phyloP scores from a whole-genome alignment of 371 early-diverging fungal genomes.

The Actinomortierella wolfii region DNA sequence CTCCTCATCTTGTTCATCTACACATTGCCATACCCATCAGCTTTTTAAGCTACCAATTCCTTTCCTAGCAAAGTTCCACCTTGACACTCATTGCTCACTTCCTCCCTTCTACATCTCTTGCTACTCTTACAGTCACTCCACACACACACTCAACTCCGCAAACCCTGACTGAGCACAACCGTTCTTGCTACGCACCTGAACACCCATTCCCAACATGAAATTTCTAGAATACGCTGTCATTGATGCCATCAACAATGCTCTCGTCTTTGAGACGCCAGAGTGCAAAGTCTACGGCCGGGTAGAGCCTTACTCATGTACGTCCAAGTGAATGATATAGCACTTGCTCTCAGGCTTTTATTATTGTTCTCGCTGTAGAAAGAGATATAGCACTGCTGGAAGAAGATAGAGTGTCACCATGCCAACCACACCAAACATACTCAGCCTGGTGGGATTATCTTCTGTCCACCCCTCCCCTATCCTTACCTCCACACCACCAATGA shows the following conservation, averaged over 20 bases:
- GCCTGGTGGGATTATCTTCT: background rate
- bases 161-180: no score
- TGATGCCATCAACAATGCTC: constrained; percentile 59
- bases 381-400: background rate
- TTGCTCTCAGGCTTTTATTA: background rate
- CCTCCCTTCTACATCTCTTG: background rate
- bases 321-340: background rate
- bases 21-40: no score
- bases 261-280: constrained; percentile 67
- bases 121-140: background rate
- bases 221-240: constrained; percentile 50
- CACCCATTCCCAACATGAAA: constrained; percentile 30
- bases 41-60: no score
- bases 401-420: constrained; percentile 1
- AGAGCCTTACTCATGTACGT: constrained; percentile 91
- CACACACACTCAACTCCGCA: background rate
- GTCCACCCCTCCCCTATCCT: background rate
- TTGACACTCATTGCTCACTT: background rate
- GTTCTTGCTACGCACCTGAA: no score
- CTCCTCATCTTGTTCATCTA: no score
- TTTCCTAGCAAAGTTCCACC: no score
- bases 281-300: constrained; percentile 73
- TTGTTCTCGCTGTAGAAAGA: background rate
- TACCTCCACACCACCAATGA: background rate
- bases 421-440: background rate